phyloP scores from a whole-genome alignment of 352 stramenopile genomes.

The Pythium monospermum region DNA sequence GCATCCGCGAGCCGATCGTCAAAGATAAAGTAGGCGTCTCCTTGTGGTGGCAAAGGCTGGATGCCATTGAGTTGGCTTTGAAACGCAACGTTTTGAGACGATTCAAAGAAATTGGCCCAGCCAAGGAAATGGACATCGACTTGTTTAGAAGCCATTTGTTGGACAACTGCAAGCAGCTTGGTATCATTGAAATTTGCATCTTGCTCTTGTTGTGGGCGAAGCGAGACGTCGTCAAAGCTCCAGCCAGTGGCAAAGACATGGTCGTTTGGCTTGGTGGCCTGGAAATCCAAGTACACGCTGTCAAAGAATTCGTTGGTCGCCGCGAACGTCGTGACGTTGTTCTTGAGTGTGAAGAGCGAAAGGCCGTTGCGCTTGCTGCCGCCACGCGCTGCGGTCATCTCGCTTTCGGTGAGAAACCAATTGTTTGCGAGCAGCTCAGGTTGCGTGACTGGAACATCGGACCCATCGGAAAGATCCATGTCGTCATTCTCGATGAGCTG shows the following conservation, averaged over 20 bases:
- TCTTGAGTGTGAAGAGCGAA: conserved; percentile 38
- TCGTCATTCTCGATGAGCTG: conserved; percentile 10
- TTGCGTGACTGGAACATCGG: conserved; percentile 15
- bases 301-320: conserved; percentile 44
- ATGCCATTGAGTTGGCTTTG: conserved; percentile 49
- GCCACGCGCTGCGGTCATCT: conserved; percentile 43
- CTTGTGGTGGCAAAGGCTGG: conserved; percentile 12
- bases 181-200: conserved; percentile 17
- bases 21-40: conserved; percentile 35
- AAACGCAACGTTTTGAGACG: conserved; percentile 45
- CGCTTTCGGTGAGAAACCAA: conserved; percentile 59
- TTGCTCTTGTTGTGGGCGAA: conserved; percentile 30
- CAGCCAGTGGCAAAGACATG: conserved; percentile 54
- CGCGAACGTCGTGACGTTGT: conserved; percentile 39
- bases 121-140: conserved; percentile 51
- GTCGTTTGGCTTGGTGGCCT: conserved; percentile 24
- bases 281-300: conserved; percentile 42
- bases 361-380: conserved; percentile 40
- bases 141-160: conserved; percentile 22
- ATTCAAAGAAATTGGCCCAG: conserved; percentile 61
- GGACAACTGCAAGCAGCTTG: conserved; percentile 24
- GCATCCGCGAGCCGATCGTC: conserved; percentile 24
- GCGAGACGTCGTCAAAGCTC: conserved; percentile 55
- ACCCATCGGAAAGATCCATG: conserved; percentile 9
- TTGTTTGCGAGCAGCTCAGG: conserved; percentile 37